Base-by-base conservation (phyloP, 352 stramenopile genomes). In the Pythium dissimile region DNA sequence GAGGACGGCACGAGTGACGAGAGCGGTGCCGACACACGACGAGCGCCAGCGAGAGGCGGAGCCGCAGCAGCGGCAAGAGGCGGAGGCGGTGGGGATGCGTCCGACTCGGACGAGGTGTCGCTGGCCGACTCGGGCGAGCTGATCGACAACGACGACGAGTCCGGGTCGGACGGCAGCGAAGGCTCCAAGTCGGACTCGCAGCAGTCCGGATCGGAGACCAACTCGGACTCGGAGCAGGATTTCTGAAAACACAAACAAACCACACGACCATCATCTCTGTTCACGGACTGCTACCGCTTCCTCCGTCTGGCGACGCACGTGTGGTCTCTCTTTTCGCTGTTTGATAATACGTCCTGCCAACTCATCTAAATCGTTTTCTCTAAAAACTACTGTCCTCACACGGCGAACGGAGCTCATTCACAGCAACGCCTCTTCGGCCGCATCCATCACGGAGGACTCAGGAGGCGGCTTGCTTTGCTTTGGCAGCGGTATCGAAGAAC, bases 61-160 rank as follows among this genome's bases (percentile, higher is more conserved):
- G 35, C 30, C n/a, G 47, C 31, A 13, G 28, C 28, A 9, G 45
- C 45, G 5, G 45, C 28, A 20, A 10, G 45, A 18, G 71, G 66
- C 11, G 55, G 35, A 16, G 7, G 58, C 49, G 31, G 62, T 32
- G 21, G 52, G 39, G 26, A 57, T 54, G 80, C 66, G 18, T 89
- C 79, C 11, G 81, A 89, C 66, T 90, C 79, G 64, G 84, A 92
- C 30, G 76, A 94, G 31, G 82, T 94, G 5, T 94, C 84, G 4
- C 62, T 94, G 56, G 84, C 84, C 32, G 84, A 94, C 61, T 94
- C 84, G 43, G 79, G 71, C 0, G 81, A 93, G 51, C 70, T 92
- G 24, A 91, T 92, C 52, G 84, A 88, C 66, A 91, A 94, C 48
- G 79, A 93, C 59, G 86, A 95, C 65, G 81, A 79, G 42, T 88